A percentile compares a stretch with the other conserved stretches of the same genome.
phyloP scores from a whole-genome alignment of 306 rosid genomes.

The Sphenostylis stenocarpa region DNA sequence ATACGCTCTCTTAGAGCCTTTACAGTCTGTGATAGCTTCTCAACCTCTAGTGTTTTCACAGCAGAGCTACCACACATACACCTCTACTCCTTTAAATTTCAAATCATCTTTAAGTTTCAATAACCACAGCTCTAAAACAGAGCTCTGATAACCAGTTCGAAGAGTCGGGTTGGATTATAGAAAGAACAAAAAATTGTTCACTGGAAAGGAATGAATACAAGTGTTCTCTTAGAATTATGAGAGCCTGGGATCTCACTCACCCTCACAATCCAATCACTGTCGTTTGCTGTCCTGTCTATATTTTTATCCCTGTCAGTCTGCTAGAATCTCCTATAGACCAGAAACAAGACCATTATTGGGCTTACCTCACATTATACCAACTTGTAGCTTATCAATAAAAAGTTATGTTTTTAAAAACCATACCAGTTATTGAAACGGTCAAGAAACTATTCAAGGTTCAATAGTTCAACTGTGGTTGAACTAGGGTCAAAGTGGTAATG shows the following conservation, averaged over 20 bases:
- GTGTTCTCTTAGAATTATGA: not conserved
- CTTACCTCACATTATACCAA: not conserved
- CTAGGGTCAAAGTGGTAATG: too few relatives aligned
- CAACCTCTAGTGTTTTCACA: too few relatives aligned
- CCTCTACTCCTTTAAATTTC: too few relatives aligned
- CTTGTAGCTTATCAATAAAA: constrained; percentile 1
- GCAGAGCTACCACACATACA: too few relatives aligned
- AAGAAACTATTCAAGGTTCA: too few relatives aligned
- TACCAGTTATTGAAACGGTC: too few relatives aligned
- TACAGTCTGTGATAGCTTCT: too few relatives aligned
- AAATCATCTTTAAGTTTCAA: too few relatives aligned
- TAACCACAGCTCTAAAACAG: too few relatives aligned
- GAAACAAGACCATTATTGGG: not conserved
- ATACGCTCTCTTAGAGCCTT: too few relatives aligned
- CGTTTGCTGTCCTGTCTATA: not conserved
- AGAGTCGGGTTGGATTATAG: not conserved
- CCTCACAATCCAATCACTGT: not conserved
- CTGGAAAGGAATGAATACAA: not conserved
- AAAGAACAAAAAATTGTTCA: not conserved
- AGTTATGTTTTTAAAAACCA: not conserved
- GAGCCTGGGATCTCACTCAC: not conserved
- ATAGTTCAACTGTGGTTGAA: too few relatives aligned
- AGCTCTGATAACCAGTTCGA: too few relatives aligned
- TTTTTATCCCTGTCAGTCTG: not conserved
- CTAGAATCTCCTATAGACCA: not conserved